phyloP scores from a whole-genome alignment of 2,329 filamentous ascomycete species.

The Cladosporium sp. region DNA sequence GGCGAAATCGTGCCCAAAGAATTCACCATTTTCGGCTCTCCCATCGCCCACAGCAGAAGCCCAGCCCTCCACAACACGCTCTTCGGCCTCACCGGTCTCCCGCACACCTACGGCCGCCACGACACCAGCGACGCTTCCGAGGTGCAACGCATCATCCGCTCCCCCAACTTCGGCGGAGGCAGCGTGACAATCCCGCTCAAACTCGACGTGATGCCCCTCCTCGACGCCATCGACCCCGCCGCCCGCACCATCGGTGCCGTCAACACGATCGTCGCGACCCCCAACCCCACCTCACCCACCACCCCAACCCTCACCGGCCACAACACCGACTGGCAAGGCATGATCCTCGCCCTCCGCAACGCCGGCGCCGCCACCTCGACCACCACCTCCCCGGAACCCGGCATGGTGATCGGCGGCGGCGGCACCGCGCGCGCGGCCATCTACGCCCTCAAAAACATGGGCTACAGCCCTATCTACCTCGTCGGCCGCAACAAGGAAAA shows the following conservation, averaged over 20 bases:
- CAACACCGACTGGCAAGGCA: slow-evolving; percentile 95
- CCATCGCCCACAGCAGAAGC: slow-evolving; percentile 75
- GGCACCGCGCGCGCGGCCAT: slow-evolving; percentile 90
- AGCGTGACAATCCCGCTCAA: slow-evolving; percentile 96
- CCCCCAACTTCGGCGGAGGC: slow-evolving; percentile 78
- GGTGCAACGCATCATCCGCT: slow-evolving; percentile 61
- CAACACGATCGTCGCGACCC: slow-evolving; percentile 76
- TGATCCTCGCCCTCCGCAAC: slow-evolving; percentile 71
- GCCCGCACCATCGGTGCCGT: slow-evolving; percentile 83
- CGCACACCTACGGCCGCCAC: slow-evolving; percentile 70
- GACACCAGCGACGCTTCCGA: slow-evolving; percentile 66
- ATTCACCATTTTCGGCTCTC: slow-evolving; percentile 85
- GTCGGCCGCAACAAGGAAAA: slow-evolving; percentile 71
- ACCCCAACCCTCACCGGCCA: slow-evolving; percentile 62
- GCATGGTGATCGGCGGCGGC: slow-evolving; percentile 82
- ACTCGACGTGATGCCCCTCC: slow-evolving; percentile 72
- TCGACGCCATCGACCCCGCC: slow-evolving; percentile 76
- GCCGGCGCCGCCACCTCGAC: slow-evolving; percentile 51
- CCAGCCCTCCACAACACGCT: slow-evolving; percentile 86
- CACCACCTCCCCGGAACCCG: slow-evolving; percentile 46
- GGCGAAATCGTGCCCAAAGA: slow-evolving; percentile 70
- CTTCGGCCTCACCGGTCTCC: slow-evolving; percentile 71
- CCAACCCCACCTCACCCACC: slow-evolving; percentile 22
- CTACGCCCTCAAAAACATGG: slow-evolving; percentile 78
- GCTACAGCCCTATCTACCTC: slow-evolving; percentile 80